A percentile compares a stretch with the other conserved stretches of the same genome.
phyloP scores from a whole-genome alignment of 805 yeast genomes.

The Yamadazyma kitorensis region DNA sequence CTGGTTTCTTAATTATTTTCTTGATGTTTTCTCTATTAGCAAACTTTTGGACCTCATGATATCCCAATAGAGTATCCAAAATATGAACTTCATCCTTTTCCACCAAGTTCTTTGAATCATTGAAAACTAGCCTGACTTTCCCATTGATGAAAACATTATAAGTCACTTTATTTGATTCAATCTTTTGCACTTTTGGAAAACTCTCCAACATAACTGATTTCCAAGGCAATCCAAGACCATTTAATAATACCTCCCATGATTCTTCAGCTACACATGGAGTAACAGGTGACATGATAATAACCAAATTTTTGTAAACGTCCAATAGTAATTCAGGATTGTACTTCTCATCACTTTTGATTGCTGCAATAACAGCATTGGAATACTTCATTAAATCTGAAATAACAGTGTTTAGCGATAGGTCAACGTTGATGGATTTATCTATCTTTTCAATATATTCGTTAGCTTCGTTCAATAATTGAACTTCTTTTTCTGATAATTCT shows the following conservation, averaged over 20 bases:
- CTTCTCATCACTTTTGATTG: constrained; percentile 26
- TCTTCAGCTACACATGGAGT: constrained; percentile 84
- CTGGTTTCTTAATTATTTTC: constrained; percentile 55
- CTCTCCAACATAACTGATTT: constrained; percentile 49
- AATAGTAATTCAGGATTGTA: constrained; percentile 42
- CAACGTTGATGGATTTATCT: constrained; percentile 55
- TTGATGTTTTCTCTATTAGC: constrained; percentile 41
- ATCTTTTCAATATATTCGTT: constrained; percentile 49
- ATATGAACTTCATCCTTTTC: constrained; percentile 32
- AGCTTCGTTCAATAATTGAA: constrained; percentile 54
- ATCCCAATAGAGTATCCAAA: constrained; percentile 29
- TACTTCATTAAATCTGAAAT: constrained; percentile 88
- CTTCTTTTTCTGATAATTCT: constrained; percentile 43
- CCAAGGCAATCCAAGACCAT: constrained; percentile 26
- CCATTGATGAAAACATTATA: constrained; percentile 76
- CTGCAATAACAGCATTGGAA: constrained; percentile 48
- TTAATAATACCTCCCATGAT: constrained; percentile 55
- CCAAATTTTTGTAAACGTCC: constrained; percentile 49
- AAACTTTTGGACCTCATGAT: constrained; percentile 40
- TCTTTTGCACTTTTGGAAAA: constrained; percentile 61
- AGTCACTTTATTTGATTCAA: constrained; percentile 36
- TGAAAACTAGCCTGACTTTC: constrained; percentile 51
- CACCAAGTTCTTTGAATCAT: constrained; percentile 32
- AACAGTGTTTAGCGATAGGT: constrained; percentile 74
- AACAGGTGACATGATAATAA: constrained; percentile 73